A percentile compares a stretch with the other conserved stretches of the same genome.
Conservation (phyloP, 2,329 filamentous ascomycete species). For the Claviceps cyperi region DNA sequence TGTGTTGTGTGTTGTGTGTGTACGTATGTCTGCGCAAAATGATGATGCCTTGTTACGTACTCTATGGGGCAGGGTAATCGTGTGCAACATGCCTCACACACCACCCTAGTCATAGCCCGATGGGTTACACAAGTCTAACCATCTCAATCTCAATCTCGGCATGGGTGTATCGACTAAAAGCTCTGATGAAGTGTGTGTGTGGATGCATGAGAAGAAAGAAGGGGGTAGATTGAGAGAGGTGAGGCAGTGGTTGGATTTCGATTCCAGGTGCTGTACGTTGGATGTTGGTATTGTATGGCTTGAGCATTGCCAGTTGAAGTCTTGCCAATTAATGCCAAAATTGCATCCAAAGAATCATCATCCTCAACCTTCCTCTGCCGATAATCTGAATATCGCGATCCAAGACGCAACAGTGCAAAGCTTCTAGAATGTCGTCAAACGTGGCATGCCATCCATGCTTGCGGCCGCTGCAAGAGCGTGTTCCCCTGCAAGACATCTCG, state of each 20-base stretch:
- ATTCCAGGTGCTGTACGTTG: background rate
- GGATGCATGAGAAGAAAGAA: background rate
- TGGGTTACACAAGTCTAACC: background rate
- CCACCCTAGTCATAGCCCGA: background rate
- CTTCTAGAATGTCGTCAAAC: background rate
- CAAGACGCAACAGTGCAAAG: background rate
- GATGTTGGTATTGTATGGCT: background rate
- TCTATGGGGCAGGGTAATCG: background rate
- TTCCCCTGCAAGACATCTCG: background rate
- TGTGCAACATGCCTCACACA: background rate
- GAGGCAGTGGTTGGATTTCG: background rate
- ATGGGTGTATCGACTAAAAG: background rate
- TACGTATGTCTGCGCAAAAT: background rate
- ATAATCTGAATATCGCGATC: background rate
- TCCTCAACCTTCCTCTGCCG: background rate
- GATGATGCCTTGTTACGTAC: background rate
- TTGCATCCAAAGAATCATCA: background rate
- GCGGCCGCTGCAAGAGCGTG: background rate
- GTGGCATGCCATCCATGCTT: background rate
- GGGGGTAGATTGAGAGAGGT: background rate
- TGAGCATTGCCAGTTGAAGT: no score
- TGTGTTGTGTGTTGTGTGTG: background rate
- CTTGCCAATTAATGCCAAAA: background rate
- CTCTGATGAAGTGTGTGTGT: background rate
- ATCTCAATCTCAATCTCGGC: background rate